Percentiles rank a stretch among this genome's conserved stretches.
Evolutionary conservation across 2,329 filamentous ascomycete species (phyloP).

Genomic region (Diplodia seriata): DNA sequence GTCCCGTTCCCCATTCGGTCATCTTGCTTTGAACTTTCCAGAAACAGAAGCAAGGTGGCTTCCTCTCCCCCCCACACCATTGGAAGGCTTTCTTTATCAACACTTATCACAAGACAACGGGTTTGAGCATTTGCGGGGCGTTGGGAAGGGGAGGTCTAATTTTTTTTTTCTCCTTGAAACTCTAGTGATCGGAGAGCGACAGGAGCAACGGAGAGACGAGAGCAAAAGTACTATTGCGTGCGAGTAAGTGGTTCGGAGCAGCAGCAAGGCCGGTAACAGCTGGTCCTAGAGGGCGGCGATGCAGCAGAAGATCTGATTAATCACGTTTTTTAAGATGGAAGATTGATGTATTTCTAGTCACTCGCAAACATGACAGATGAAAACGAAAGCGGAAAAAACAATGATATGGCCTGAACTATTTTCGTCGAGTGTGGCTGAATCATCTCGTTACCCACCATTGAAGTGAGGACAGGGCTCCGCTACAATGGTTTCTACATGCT

Average conservation of each 20-base stretch:
- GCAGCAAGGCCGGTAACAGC: not conserved
- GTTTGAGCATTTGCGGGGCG: slow-evolving; percentile 31
- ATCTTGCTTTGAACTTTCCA: not conserved
- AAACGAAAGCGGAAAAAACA: not conserved
- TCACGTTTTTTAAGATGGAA: not conserved
- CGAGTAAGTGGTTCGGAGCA: not conserved
- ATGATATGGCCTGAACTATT: not conserved
- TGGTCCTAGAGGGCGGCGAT: not conserved
- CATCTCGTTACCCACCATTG: not conserved
- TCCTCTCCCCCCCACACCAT: not conserved
- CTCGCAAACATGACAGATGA: not conserved
- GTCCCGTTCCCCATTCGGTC: not conserved
- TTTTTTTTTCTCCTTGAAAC: too few relatives aligned
- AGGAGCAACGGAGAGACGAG: not conserved
- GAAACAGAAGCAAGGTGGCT: not conserved
- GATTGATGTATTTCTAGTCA: not conserved
- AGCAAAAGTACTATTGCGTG: not conserved
- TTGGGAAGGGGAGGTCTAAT: slow-evolving; percentile 20
- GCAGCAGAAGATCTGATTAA: not conserved
- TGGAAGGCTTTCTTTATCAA: not conserved
- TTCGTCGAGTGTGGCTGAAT: not conserved
- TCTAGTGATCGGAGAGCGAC: not conserved
- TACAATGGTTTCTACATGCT: not conserved
- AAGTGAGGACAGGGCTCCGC: not conserved
- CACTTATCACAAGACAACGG: slow-evolving; percentile 3